Base-by-base conservation (phyloP, 106 monocot genomes). In the Narthecium ossifragum region DNA sequence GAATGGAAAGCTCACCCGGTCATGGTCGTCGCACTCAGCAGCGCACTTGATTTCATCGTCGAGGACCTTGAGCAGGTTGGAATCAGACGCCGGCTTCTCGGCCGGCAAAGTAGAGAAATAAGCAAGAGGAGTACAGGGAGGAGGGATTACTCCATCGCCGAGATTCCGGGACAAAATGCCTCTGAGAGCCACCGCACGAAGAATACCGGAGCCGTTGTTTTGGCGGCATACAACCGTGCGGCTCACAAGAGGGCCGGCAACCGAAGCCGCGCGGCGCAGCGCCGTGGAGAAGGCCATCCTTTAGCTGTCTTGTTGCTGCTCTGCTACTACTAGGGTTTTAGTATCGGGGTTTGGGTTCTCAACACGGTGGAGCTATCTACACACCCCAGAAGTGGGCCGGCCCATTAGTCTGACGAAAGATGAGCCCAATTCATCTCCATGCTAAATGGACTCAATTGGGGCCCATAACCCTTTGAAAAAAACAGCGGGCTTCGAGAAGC, bases 41-140 rank as follows among this genome's bases (percentile, higher is more conserved):
- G 90, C 79, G 29, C 82, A 91, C 71, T 91, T 79, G 65, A 91
- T 91, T 79, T 91, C 90, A n/a, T 62, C 51, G 14, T 91, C 85
- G 47, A 91, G 67, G 8, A 91, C 73, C 12, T 73, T 63, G 30
- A 91, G 71, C 31, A 91, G 76, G 8, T 70, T 65, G 11, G 64
- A 36, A 34, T 82, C 81, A 8, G 61, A 37, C 24, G 59, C 26
- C 6, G 62, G 51, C 61, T 62, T 66, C 57, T 54, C 23, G 27
- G 50, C 43, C 15, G 27, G 34, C 28, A 67, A 37, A 17, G 80
- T 74, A 23, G 71, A 73, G 60, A 58, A 74, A 26, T 26, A 8
- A 20, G 62, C 39, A 43, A 63, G 33, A 36, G 34, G 1, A n/a
- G n/a, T n/a, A n/a, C n/a, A 37, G 21, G 21, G 28, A 11, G 6